Evolutionary conservation across 108 stramenopile species (phyloP).

Genomic region (Fistulifera solaris): DNA sequence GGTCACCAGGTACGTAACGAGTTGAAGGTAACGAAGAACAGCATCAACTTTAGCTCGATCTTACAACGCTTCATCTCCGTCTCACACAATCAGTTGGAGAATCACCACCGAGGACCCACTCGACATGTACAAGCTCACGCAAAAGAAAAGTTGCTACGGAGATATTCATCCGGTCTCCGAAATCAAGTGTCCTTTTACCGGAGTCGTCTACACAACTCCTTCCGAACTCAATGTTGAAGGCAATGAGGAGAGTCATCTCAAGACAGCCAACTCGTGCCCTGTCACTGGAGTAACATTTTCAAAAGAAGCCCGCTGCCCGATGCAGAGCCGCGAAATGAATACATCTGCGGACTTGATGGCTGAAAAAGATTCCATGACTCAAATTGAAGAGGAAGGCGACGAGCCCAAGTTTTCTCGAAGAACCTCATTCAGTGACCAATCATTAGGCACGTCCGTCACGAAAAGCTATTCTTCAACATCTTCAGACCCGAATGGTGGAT

Average conservation of each 20-base stretch:
- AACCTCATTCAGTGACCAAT: background rate
- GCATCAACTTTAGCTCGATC: background rate
- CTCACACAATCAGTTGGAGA: constrained; percentile 4
- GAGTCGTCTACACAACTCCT: background rate
- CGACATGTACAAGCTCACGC: constrained; percentile 5
- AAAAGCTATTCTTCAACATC: no score
- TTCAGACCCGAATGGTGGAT: background rate
- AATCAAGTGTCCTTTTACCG: constrained; percentile 1
- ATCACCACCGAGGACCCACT: constrained; percentile 4
- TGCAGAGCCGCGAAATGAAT: background rate
- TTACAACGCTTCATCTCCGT: background rate
- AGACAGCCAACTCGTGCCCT: no score
- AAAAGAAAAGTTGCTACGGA: background rate
- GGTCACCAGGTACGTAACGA: background rate
- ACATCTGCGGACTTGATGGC: background rate
- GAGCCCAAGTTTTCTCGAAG: background rate
- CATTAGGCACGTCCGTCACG: background rate
- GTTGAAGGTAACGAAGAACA: no score
- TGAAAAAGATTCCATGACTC: background rate
- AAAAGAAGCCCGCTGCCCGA: background rate
- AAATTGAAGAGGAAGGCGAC: background rate
- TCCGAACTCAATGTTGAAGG: background rate
- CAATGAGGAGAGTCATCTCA: no score
- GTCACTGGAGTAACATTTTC: background rate
- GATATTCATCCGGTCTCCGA: background rate